These are phyloP conservation scores for Pseudotsuga menziesii DNA, from an alignment of 75 land plant species.

Conservation along the genomic window DNA sequence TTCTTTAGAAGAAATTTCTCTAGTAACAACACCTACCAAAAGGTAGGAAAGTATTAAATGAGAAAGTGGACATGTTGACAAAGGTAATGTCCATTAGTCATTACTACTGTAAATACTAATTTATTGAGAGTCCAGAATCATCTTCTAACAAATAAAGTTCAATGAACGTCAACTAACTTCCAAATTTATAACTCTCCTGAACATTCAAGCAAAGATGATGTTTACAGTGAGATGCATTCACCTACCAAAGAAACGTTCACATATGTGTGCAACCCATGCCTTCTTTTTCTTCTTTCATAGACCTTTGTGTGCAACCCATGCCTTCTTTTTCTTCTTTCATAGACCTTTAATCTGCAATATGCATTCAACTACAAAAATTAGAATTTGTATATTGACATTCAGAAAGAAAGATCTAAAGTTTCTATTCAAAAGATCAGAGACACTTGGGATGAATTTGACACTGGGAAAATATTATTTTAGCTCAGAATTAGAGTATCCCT, in stretches of 20 bases:
- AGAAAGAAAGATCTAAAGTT: not conserved
- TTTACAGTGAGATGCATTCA: not conserved
- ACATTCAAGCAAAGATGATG: not conserved
- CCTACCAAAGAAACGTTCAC: conserved; percentile 6
- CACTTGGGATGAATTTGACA: not conserved
- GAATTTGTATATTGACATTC: not conserved
- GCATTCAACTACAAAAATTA: not conserved
- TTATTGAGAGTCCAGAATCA: not conserved
- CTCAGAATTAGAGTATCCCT: not conserved
- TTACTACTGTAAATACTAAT: not conserved
- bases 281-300: no score
- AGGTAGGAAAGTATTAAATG: not conserved
- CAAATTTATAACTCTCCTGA: not conserved
- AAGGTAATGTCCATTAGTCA: not conserved
- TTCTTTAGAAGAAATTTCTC: conserved; percentile 19
- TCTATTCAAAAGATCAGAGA: not conserved
- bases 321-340: conserved; percentile 6
- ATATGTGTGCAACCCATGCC: no score
- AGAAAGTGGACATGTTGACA: not conserved
- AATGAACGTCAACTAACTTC: not conserved
- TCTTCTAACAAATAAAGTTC: not conserved
- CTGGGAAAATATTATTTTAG: not conserved
- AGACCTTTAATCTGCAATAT: conserved; percentile 3
- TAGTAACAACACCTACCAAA: conserved; percentile 31
- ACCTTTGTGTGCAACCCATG: not conserved